Conservation (phyloP, 1,284 basidiomycete species). For the Coriolopsis trogii region DNA sequence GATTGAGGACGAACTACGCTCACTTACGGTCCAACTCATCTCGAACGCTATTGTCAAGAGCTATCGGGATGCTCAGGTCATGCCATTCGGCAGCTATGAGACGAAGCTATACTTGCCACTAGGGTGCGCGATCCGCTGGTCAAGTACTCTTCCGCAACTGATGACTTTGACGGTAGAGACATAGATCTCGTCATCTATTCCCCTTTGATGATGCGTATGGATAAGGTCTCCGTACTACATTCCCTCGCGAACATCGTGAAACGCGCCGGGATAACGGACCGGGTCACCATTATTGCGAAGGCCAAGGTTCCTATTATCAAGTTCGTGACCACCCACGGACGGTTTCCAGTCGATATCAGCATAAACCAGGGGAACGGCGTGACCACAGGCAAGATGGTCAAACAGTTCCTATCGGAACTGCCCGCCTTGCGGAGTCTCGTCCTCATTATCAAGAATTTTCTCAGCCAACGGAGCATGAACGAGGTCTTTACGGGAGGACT, state of each 20-base stretch:
- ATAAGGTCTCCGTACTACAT: constrained; percentile 61
- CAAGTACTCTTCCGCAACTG: neutral
- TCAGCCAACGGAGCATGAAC: constrained; percentile 92
- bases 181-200: constrained; percentile 80
- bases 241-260: constrained; percentile 68
- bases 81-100: constrained; percentile 92
- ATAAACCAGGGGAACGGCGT: constrained; percentile 90
- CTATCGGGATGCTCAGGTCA: constrained; percentile 83
- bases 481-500: constrained; percentile 96
- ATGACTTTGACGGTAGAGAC: constrained; percentile 50
- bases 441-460: constrained; percentile 88
- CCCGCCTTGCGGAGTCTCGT: constrained; percentile 82
- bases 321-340: constrained; percentile 79
- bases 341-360: constrained; percentile 88
- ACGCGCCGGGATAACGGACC: constrained; percentile 59
- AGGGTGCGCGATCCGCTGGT: constrained; percentile 74
- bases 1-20: constrained; percentile 84
- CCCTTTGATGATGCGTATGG: constrained; percentile 61
- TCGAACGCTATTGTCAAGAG: constrained; percentile 61
- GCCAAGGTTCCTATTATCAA: constrained; percentile 96
- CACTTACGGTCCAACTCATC: constrained; percentile 78
- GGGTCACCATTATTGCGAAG: constrained; percentile 85
- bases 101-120: constrained; percentile 94
- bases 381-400: constrained; percentile 80
- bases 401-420: constrained; percentile 76